These are phyloP conservation scores for Coemansia sp. DNA, from an alignment of 192 early-diverging fungal genomes.

Conservation along the genomic window DNA sequence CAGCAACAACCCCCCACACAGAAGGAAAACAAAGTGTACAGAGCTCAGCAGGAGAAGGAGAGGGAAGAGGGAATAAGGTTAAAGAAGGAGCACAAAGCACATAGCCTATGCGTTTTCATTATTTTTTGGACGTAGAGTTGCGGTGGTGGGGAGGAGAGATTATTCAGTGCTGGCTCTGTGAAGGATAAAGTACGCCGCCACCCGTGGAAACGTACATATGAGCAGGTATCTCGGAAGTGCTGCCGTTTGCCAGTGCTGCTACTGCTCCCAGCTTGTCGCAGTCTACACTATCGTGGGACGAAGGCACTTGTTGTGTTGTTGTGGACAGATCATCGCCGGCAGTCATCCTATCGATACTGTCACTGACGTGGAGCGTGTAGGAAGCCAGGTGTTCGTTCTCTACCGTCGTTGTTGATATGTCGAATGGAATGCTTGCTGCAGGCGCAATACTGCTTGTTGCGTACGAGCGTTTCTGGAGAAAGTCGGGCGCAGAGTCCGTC, in stretches of 20 bases:
- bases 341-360: conserved; percentile 3
- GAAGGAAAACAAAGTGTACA: too few species aligned
- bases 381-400: conserved; percentile 27
- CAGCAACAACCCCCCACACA: too few species aligned
- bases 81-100: too few species aligned
- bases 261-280: not conserved
- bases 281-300: not conserved
- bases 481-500: conserved; percentile 55
- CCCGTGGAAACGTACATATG: conserved; percentile 26
- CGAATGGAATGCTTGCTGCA: not conserved
- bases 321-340: conserved; percentile 2
- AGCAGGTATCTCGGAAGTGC: not conserved
- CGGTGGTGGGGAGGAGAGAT: conserved; percentile 3
- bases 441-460: conserved; percentile 11
- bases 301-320: conserved; percentile 3
- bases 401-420: conserved; percentile 8
- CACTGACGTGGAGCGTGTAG: conserved; percentile 43
- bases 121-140: too few species aligned
- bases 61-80: too few species aligned
- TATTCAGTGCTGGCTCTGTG: conserved; percentile 29
- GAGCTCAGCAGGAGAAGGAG: too few species aligned
- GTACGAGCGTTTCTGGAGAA: conserved; percentile 40
- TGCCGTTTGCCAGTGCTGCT: not conserved
- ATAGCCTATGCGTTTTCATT: too few species aligned
- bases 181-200: conserved; percentile 26